A percentile compares a stretch with the other conserved stretches of the same genome.
phyloP scores from a whole-genome alignment of 2,329 filamentous ascomycete species.

The Graphilbum fragrans region DNA sequence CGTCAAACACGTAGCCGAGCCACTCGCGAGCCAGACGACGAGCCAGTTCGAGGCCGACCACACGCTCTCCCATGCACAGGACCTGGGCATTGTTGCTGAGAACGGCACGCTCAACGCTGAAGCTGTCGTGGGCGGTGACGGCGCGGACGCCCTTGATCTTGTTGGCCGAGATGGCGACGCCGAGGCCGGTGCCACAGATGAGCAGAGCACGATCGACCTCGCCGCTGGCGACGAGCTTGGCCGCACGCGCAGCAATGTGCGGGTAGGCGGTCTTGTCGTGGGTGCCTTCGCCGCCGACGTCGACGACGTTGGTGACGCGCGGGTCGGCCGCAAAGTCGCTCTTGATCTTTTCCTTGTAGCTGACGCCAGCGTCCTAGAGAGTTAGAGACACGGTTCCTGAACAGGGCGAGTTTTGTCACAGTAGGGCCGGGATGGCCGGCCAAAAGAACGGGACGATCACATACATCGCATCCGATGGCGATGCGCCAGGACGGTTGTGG shows the following conservation, averaged over 20 bases:
- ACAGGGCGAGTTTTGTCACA: neutral
- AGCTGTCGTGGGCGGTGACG: constrained; percentile 82
- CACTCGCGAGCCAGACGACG: constrained; percentile 68
- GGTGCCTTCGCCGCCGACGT: constrained; percentile 57
- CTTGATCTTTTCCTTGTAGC: constrained; percentile 71
- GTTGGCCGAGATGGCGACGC: constrained; percentile 81
- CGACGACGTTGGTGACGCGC: constrained; percentile 55
- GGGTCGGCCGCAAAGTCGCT: constrained; percentile 55
- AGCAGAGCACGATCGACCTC: constrained; percentile 49
- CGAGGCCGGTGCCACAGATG: constrained; percentile 78
- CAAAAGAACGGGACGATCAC: constrained; percentile 11
- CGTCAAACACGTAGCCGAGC: constrained; percentile 72
- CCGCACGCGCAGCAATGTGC: constrained; percentile 38
- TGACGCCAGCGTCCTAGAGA: constrained; percentile 44
- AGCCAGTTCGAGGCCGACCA: constrained; percentile 71
- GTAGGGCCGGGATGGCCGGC: neutral
- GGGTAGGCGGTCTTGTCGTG: constrained; percentile 74
- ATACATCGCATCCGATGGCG: constrained; percentile 41
- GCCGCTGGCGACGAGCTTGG: constrained; percentile 10
- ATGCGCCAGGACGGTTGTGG: constrained; percentile 36
- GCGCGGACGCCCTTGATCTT: constrained; percentile 75
- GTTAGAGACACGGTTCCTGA: neutral
- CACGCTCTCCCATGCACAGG: constrained; percentile 73
- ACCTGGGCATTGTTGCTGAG: constrained; percentile 82
- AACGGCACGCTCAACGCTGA: constrained; percentile 68